Percentiles rank a stretch among this genome's conserved stretches.
Evolutionary conservation across 148 eudicot species (phyloP).

Genomic region (Cornus controversa): DNA sequence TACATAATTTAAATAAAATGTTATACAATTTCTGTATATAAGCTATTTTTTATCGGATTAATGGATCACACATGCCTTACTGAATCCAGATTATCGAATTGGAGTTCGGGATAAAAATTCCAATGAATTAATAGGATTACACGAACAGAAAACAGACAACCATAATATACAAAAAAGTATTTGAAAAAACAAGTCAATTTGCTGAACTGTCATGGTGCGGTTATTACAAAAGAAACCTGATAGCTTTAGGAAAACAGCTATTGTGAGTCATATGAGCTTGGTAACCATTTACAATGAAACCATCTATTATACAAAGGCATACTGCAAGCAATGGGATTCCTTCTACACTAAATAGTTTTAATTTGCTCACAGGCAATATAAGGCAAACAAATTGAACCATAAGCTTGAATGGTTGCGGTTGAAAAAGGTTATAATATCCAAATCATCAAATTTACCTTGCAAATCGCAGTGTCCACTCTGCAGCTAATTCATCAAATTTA

Average conservation of each 20-base stretch:
- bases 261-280: no score
- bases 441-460: slow-evolving; percentile 49
- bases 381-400: not conserved
- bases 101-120: no score
- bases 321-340: not conserved
- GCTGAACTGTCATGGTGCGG: not conserved
- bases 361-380: not conserved
- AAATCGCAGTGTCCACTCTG: slow-evolving; percentile 87
- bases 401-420: not conserved
- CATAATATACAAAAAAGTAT: not conserved
- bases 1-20: no score
- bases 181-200: not conserved
- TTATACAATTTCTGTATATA: no score
- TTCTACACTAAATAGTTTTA: not conserved
- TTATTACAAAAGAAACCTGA: no score
- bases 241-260: no score
- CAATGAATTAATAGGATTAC: no score
- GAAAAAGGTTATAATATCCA: not conserved
- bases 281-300: not conserved
- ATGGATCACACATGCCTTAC: no score
- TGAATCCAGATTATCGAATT: no score
- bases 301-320: not conserved
- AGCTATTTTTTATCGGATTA: no score
- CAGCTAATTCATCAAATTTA: slow-evolving; percentile 81
- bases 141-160: not conserved